Evolutionary conservation across 768 basidiomycete genomes (phyloP).

Genomic region (Rickenella mellea): DNA sequence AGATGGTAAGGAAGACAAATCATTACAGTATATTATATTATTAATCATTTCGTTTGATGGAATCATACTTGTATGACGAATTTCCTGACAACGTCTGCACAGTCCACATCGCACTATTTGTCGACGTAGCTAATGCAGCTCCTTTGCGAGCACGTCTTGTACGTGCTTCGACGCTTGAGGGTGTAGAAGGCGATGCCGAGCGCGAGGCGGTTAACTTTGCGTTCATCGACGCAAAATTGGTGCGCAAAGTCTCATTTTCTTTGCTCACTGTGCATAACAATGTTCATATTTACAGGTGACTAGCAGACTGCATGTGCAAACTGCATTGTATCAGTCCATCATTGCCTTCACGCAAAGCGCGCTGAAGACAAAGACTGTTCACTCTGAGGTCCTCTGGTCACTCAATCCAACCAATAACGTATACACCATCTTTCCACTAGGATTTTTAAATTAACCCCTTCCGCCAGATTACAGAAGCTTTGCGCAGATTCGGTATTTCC

Average conservation of each 20-base stretch:
- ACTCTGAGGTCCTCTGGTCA: constrained; percentile 85
- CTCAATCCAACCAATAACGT: constrained; percentile 87
- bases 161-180: constrained; percentile 51
- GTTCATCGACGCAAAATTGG: constrained; percentile 80
- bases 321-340: constrained; percentile 77
- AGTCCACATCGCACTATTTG: constrained; percentile 60
- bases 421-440: constrained; percentile 9
- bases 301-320: constrained; percentile 71
- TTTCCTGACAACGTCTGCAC: constrained; percentile 29
- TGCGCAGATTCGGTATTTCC: constrained; percentile 78
- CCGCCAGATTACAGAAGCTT: constrained; percentile 75
- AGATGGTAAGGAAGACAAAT: constrained; percentile 18
- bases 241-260: constrained; percentile 26
- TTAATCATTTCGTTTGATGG: constrained; percentile 30
- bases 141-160: constrained; percentile 59
- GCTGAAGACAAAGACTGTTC: constrained; percentile 77
- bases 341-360: constrained; percentile 48
- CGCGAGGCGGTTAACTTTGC: constrained; percentile 81
- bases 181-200: constrained; percentile 53
- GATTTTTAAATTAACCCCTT: neutral
- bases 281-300: constrained; percentile 52
- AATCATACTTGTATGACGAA: constrained; percentile 46
- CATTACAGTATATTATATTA: too few relatives aligned
- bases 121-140: constrained; percentile 52
- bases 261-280: constrained; percentile 5